Evolutionary conservation across 1,284 basidiomycete species (phyloP), one percentile per base, ranked within the genome.

Genomic region (Phylloporus sp.): DNA sequence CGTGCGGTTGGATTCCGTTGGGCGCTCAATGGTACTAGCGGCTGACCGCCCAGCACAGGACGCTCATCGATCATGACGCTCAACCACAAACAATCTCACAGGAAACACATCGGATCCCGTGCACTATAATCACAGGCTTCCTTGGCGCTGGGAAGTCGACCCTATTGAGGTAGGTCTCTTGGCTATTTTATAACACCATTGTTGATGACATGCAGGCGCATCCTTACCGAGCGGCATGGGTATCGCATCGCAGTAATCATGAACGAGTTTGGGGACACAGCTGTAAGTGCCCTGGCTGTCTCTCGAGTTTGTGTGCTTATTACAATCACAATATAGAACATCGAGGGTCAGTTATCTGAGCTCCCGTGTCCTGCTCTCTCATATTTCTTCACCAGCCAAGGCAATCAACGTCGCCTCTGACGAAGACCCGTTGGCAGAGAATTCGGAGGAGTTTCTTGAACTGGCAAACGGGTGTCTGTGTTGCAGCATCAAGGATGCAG

Each of bases 191-290:
- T 41, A 63, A 39, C 37, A n/a, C n/a, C 32, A 32, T 35, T 49
- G 63, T 60, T 23, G 29, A 70, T 58, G 27, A 47, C 2, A 6
- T n/a, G 14, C 66, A 95, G 93, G 73, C 91, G 95, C 47, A 97
- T 98, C 70, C 82, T 98, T 68, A 96, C 93, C 7, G 94, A 95
- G 75, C 86, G 91, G 58, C 96, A 98, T 85, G 96, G 96, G 2
- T 95, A 96, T 76, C 89, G 94, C 53, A 97, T 98, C 70, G 96
- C 96, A 6, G 96, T 98, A 32, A 97, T 98, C 74, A 96, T 98
- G 95, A 98, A 98, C 77, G 96, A 96, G 77, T 95, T 95, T 75
- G 93, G 92, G 17, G 93, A 94, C 76, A 93, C 92, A 52, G 91
- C 91, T 73, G 92, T 93, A 74, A 75, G 89, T 82, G 52, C n/a